These are phyloP conservation scores for Cystofilobasidium capitatum DNA, from an alignment of 768 basidiomycete species.

Conservation along the genomic window DNA sequence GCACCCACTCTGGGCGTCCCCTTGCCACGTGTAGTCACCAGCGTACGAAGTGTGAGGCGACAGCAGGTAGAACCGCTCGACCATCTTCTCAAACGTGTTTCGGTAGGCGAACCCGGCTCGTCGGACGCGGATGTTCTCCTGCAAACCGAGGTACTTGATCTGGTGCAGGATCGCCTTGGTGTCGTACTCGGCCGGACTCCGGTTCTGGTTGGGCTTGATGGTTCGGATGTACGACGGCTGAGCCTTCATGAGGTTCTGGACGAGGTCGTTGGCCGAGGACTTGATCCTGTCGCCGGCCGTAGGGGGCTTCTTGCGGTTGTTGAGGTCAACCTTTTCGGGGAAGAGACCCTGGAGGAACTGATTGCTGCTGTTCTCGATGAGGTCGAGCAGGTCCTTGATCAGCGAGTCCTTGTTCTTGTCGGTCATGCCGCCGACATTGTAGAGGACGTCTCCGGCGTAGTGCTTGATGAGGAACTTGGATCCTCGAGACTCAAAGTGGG, in stretches of 20 bases:
- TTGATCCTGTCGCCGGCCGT: slow-evolving; percentile 98
- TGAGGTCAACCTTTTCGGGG: slow-evolving; percentile 88
- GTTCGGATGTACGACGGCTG: slow-evolving; percentile 98
- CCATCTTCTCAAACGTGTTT: slow-evolving; percentile 98
- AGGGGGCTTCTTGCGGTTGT: slow-evolving; percentile 94
- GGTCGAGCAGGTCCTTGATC: slow-evolving; percentile 85
- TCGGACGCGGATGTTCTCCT: slow-evolving; percentile 96
- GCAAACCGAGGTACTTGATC: slow-evolving; percentile 95
- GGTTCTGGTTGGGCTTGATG: slow-evolving; percentile 97
- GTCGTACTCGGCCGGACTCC: slow-evolving; percentile 84
- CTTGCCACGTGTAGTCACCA: slow-evolving; percentile 95
- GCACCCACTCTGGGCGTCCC: slow-evolving; percentile 82
- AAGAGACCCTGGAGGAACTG: slow-evolving; percentile 79
- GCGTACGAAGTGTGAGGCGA: slow-evolving; percentile 95
- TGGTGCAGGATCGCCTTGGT: slow-evolving; percentile 92
- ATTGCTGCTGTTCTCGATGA: slow-evolving; percentile 69
- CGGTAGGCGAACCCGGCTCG: slow-evolving; percentile 91
- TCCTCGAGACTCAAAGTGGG: slow-evolving; percentile 92
- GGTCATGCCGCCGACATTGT: slow-evolving; percentile 95
- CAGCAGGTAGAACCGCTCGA: slow-evolving; percentile 91
- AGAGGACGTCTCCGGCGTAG: slow-evolving; percentile 99
- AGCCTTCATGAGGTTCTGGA: slow-evolving; percentile 91
- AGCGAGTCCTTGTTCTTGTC: slow-evolving; percentile 99
- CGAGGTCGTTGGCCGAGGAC: slow-evolving; percentile 85
- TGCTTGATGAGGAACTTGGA: slow-evolving; percentile 89